Percentiles rank a stretch among this genome's conserved stretches.
Evolutionary conservation across 805 yeast genomes (phyloP).

Genomic region (Hanseniaspora valbyensis): DNA sequence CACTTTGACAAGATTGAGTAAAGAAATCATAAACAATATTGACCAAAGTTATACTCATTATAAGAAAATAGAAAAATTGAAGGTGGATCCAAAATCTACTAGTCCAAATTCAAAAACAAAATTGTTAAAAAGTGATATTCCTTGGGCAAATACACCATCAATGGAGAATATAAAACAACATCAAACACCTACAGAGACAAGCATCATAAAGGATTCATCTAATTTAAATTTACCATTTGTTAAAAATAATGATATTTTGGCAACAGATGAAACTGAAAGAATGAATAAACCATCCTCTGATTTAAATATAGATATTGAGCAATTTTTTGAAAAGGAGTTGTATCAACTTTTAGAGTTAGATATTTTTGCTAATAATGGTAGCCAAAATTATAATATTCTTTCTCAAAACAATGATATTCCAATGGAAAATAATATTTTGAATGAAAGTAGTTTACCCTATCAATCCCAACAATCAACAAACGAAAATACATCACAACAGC

Average conservation of each 20-base stretch:
- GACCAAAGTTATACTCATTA: neutral
- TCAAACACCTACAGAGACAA: too few relatives aligned
- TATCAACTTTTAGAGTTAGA: neutral
- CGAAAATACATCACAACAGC: neutral
- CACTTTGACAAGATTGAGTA: neutral
- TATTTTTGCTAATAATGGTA: neutral
- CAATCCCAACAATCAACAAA: neutral
- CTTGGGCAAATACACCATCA: neutral
- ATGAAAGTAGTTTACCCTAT: too few relatives aligned
- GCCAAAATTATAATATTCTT: too few relatives aligned
- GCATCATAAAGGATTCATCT: neutral
- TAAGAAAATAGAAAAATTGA: neutral
- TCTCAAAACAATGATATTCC: neutral
- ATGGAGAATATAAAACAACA: too few relatives aligned
- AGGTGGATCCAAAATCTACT: too few relatives aligned
- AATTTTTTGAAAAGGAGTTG: constrained; percentile 3
- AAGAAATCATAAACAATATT: neutral
- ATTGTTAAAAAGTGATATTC: neutral
- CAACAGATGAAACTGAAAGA: neutral
- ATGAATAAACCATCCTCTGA: neutral
- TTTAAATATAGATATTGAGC: neutral
- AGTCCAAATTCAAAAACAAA: too few relatives aligned
- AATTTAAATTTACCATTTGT: neutral
- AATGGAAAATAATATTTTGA: neutral
- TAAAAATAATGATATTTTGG: neutral